Conservation (phyloP, 768 basidiomycete species). For the Lyophyllum decastes region DNA sequence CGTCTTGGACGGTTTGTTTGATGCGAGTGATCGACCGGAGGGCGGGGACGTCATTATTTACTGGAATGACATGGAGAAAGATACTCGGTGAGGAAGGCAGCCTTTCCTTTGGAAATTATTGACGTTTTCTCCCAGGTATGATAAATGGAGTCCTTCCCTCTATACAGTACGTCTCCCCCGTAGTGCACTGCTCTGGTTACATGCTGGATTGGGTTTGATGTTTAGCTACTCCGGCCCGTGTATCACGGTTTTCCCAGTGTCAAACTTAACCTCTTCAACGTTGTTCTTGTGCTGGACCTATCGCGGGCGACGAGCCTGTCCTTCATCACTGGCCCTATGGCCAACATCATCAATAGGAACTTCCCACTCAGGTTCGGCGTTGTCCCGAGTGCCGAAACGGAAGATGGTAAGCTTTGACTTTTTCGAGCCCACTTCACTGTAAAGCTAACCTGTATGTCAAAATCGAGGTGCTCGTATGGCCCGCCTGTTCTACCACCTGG, state of each 20-base stretch:
- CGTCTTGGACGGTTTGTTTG: slow-evolving; percentile 75
- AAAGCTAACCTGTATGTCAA: background rate
- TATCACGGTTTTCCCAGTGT: slow-evolving; percentile 81
- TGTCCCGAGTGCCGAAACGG: slow-evolving; percentile 68
- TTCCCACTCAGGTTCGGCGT: slow-evolving; percentile 86
- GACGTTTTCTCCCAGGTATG: slow-evolving; percentile 40
- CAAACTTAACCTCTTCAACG: slow-evolving; percentile 80
- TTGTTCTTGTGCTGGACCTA: slow-evolving; percentile 81
- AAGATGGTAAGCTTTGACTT: slow-evolving; percentile 33
- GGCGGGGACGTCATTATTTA: slow-evolving; percentile 75
- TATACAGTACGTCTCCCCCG: slow-evolving; percentile 39
- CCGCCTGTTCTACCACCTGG: slow-evolving; percentile 65
- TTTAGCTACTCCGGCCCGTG: slow-evolving; percentile 71
- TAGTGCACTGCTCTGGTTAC: background rate
- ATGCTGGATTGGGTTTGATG: slow-evolving; percentile 1
- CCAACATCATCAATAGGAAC: slow-evolving; percentile 68
- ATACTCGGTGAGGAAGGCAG: slow-evolving; percentile 53
- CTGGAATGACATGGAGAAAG: slow-evolving; percentile 92
- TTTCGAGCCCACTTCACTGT: background rate
- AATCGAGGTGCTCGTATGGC: slow-evolving; percentile 73
- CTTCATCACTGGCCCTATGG: slow-evolving; percentile 65
- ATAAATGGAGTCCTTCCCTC: slow-evolving; percentile 51
- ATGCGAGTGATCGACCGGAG: slow-evolving; percentile 86
- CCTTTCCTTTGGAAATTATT: background rate
- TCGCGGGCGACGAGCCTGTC: slow-evolving; percentile 59